Conservation (phyloP, 164 flowering plant species). For the Chimonanthus salicifolius region DNA sequence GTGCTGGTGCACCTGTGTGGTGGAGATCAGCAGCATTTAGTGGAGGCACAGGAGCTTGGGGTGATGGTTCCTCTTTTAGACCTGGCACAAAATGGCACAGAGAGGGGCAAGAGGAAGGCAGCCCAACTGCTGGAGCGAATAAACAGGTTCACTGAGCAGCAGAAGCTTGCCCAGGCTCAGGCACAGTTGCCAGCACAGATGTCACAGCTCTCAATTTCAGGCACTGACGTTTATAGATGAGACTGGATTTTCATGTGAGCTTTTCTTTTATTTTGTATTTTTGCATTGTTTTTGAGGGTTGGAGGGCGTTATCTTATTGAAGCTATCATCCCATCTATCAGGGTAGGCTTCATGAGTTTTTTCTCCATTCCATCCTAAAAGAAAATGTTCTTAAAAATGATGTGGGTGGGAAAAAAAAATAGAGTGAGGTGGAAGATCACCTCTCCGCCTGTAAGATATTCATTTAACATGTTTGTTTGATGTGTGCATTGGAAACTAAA, state of each 20-base stretch:
- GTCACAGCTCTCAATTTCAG: constrained; percentile 16
- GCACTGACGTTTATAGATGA: constrained; percentile 18
- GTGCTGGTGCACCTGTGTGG: constrained; percentile 72
- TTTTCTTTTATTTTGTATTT: constrained; percentile 4
- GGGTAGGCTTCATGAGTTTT: too few relatives aligned
- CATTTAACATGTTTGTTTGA: constrained; percentile 16
- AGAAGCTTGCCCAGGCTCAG: constrained; percentile 38
- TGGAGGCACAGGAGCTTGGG: constrained; percentile 60
- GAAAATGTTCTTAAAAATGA: neutral
- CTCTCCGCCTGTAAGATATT: constrained; percentile 27
- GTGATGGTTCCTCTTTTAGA: constrained; percentile 49
- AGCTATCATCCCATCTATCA: too few relatives aligned
- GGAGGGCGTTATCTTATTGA: constrained; percentile 10
- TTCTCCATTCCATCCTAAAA: too few relatives aligned
- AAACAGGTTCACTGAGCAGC: constrained; percentile 54
- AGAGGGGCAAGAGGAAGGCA: constrained; percentile 85
- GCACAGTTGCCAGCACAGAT: constrained; percentile 10
- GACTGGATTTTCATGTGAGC: constrained; percentile 5
- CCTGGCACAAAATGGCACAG: constrained; percentile 78
- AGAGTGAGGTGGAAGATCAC: constrained; percentile 64
- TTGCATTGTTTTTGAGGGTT: constrained; percentile 4
- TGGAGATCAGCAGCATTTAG: constrained; percentile 57
- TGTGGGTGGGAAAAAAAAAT: neutral
- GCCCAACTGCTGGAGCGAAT: constrained; percentile 67
- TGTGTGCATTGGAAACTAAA: constrained; percentile 7